Conservation (phyloP, 176 grass and related monocot species). For the Cenchrus fungigraminus region DNA sequence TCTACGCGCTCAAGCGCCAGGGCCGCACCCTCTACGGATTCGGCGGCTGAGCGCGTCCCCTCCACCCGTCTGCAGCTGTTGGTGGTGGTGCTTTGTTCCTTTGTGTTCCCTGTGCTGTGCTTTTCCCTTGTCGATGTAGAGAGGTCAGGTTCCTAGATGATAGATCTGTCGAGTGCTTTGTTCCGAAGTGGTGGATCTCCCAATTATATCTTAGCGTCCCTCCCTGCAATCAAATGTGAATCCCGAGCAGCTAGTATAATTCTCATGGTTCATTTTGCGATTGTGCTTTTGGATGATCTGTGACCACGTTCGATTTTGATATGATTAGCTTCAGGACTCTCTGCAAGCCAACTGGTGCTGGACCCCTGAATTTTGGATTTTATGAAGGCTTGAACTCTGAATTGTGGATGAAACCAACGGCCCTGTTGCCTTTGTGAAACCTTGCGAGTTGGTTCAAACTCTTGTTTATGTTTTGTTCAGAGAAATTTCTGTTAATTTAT, state of each 20-base stretch:
- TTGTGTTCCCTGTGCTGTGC: background rate
- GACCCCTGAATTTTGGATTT: no score
- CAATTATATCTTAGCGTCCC: background rate
- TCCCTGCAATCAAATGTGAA: background rate
- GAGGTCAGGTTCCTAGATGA: background rate
- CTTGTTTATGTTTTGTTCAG: background rate
- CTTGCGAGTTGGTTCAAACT: background rate
- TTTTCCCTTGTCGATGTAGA: background rate
- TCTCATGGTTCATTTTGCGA: no score
- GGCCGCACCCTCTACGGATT: conserved; percentile 85
- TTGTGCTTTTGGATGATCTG: no score
- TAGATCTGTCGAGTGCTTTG: background rate
- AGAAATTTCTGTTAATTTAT: background rate
- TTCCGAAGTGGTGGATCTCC: background rate
- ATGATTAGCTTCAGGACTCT: no score
- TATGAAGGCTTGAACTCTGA: no score
- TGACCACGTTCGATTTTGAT: no score
- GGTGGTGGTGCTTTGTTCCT: conserved; percentile 1
- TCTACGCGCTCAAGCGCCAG: conserved; percentile 95
- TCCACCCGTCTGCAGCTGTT: conserved; percentile 40
- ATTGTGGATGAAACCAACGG: no score
- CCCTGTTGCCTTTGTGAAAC: no score
- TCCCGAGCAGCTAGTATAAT: no score
- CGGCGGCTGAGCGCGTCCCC: conserved; percentile 8
- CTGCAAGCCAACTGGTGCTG: no score